Conservation (phyloP, 495 filamentous ascomycete genomes). For the Articulospora tetracladia region DNA sequence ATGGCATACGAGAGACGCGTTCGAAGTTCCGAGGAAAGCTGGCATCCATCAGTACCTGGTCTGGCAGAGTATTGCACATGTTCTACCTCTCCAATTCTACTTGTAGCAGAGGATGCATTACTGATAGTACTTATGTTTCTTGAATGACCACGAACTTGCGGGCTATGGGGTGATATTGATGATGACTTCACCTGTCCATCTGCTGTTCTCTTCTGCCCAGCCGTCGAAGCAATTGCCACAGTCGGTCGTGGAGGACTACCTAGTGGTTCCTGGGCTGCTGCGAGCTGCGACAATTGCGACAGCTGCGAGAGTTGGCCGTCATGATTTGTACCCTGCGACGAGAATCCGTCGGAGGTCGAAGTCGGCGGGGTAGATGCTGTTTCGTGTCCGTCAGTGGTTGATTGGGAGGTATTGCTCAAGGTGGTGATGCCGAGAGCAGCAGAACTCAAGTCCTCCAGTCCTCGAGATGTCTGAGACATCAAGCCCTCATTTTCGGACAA, state of each 20-base stretch:
- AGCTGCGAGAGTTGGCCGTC: conserved; percentile 36
- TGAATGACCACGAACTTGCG: conserved; percentile 47
- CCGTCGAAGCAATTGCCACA: conserved; percentile 14
- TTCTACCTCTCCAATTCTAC: conserved; percentile 72
- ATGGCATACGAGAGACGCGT: conserved; percentile 84
- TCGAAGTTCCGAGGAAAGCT: conserved; percentile 59
- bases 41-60: conserved; percentile 10
- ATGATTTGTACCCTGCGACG: conserved; percentile 25
- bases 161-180: conserved; percentile 28
- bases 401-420: conserved; percentile 22
- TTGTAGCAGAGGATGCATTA: conserved; percentile 51
- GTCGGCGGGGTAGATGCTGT: conserved; percentile 21
- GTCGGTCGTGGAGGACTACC: conserved; percentile 23
- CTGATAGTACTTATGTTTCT: conserved; percentile 60
- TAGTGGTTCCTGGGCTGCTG: conserved; percentile 46
- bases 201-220: conserved; percentile 58
- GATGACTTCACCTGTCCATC: conserved; percentile 50
- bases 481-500: neutral
- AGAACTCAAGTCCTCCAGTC: neutral
- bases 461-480: conserved; percentile 3
- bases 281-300: conserved; percentile 48
- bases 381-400: conserved; percentile 20
- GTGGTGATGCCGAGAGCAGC: neutral
- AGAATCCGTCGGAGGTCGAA: conserved; percentile 24
- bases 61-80: neutral